Evolutionary conservation across 73 alveolate genomes (phyloP).

Genomic region (Paraurostyla sp.): DNA sequence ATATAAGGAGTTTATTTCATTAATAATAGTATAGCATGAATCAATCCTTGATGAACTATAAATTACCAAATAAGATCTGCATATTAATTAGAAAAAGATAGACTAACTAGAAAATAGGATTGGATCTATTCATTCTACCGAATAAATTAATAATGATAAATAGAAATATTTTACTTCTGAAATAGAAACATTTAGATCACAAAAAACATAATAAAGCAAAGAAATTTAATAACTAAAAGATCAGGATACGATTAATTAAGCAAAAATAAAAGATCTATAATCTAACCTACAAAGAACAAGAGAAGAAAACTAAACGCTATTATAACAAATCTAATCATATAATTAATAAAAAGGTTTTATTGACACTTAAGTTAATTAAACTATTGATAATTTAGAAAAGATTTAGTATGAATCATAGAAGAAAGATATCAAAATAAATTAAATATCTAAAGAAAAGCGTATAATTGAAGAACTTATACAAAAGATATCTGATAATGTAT

Average conservation of each 20-base stretch:
- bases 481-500: neutral
- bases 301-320: neutral
- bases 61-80: neutral
- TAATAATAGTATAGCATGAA: neutral
- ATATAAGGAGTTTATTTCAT: neutral
- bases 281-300: neutral
- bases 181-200: neutral
- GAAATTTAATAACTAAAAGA: neutral
- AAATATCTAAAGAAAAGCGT: neutral
- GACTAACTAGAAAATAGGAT: conserved; percentile 19
- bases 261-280: neutral
- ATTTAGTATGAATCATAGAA: neutral
- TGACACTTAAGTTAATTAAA: conserved; percentile 11
- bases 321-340: neutral
- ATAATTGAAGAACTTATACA: neutral
- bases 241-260: neutral
- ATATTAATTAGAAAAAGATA: neutral
- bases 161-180: neutral
- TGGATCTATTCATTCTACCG: neutral
- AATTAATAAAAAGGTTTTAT: neutral
- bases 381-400: neutral
- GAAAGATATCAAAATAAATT: neutral
- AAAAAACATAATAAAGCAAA: neutral
- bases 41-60: conserved; percentile 2
- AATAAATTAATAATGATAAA: neutral